Percentiles rank a stretch among this genome's conserved stretches.
These are phyloP conservation scores for Myrmaecium sp. DNA, from an alignment of 2,329 filamentous ascomycete species.

Conservation along the genomic window DNA sequence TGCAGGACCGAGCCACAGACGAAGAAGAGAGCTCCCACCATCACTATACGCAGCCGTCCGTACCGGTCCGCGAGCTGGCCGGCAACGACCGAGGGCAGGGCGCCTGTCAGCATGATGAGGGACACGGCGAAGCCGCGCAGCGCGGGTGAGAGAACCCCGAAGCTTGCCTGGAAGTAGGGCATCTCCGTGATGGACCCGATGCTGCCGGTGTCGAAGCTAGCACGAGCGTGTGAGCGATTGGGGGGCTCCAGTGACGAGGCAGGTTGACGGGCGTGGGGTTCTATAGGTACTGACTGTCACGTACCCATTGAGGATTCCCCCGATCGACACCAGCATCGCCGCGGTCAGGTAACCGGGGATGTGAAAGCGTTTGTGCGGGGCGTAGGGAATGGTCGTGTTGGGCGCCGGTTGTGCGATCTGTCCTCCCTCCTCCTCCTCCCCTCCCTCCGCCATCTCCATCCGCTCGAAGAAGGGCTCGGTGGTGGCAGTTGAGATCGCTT, in stretches of 20 bases:
- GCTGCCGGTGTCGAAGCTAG: slow-evolving; percentile 32
- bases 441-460: no score
- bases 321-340: slow-evolving; percentile 9
- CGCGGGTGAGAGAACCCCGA: slow-evolving; percentile 34
- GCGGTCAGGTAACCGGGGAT: no score
- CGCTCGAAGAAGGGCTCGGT: no score
- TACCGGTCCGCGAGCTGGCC: slow-evolving; percentile 39
- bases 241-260: not conserved
- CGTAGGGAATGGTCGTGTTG: no score
- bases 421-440: no score
- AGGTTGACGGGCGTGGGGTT: not conserved
- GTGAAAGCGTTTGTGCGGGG: no score
- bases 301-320: slow-evolving; percentile 11
- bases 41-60: slow-evolving; percentile 33
- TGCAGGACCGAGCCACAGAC: slow-evolving; percentile 26
- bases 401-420: no score
- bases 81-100: slow-evolving; percentile 37
- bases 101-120: slow-evolving; percentile 38
- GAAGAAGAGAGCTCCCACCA: slow-evolving; percentile 36
- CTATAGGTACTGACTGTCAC: not conserved
- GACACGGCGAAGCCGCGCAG: slow-evolving; percentile 43
- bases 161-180: slow-evolving; percentile 31
- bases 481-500: no score
- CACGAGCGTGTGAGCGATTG: not conserved
- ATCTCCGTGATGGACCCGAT: slow-evolving; percentile 45